Evolutionary conservation across 495 filamentous ascomycete genomes (phyloP).

Genomic region (Penicillium diatomitis): DNA sequence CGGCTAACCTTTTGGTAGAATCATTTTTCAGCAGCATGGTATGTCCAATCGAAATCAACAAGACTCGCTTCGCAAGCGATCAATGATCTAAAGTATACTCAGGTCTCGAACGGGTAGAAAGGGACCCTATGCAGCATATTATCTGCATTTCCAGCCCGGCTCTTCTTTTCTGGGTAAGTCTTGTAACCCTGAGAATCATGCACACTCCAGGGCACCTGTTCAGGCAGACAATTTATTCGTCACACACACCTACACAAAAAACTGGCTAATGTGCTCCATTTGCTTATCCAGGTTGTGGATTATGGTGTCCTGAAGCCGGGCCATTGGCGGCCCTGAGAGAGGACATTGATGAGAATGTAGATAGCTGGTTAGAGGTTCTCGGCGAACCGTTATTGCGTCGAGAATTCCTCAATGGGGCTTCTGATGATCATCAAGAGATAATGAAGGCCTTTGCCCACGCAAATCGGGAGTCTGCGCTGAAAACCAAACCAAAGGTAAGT

Average conservation of each 20-base stretch:
- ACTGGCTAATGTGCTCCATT: no score
- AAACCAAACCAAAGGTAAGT: constrained; percentile 76
- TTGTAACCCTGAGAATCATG: background rate
- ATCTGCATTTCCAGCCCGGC: constrained; percentile 55
- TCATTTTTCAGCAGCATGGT: constrained; percentile 77
- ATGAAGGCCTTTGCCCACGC: constrained; percentile 57
- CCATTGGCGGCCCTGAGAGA: constrained; percentile 55
- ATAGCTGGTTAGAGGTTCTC: constrained; percentile 57
- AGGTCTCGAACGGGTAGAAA: constrained; percentile 77
- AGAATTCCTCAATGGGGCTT: constrained; percentile 51
- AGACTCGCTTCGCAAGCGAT: background rate
- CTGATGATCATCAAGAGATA: constrained; percentile 47
- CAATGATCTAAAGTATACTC: constrained; percentile 10
- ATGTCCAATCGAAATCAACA: constrained; percentile 11
- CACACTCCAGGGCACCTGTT: background rate
- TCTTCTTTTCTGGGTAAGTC: constrained; percentile 53
- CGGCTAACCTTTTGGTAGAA: constrained; percentile 40
- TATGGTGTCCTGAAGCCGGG: constrained; percentile 64
- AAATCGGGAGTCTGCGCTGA: constrained; percentile 66
- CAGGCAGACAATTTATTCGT: no score
- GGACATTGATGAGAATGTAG: constrained; percentile 62
- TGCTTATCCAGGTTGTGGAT: constrained; percentile 48
- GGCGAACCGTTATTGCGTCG: constrained; percentile 46
- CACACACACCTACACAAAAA: no score
- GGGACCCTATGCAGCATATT: constrained; percentile 79